A percentile compares a stretch with the other conserved stretches of the same genome.
Conservation (phyloP, 805 yeast species). For the Wickerhamomyces bovis region DNA sequence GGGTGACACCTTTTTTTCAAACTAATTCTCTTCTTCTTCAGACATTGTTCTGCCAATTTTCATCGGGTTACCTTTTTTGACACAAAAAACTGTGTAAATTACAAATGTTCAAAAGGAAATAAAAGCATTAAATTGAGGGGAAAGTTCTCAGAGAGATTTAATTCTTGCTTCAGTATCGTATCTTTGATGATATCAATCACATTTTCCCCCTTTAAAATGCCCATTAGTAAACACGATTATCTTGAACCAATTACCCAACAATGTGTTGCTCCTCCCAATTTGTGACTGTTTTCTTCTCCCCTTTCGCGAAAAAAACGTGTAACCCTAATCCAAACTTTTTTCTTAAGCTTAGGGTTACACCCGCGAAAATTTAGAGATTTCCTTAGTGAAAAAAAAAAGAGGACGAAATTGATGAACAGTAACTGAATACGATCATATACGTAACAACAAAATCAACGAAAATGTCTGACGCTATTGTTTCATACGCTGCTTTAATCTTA, state of each 20-base stretch:
- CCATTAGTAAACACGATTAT: no score
- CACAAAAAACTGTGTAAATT: not conserved
- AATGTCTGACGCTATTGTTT: conserved; percentile 93
- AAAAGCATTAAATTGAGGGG: no score
- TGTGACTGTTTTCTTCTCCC: not conserved
- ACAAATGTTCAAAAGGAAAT: no score
- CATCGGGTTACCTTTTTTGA: not conserved
- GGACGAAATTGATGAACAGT: not conserved
- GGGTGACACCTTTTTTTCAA: not conserved
- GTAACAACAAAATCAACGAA: conserved; percentile 12
- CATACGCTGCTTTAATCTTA: conserved; percentile 97
- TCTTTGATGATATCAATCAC: no score
- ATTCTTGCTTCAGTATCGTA: no score
- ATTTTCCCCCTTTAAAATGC: no score
- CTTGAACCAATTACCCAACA: no score
- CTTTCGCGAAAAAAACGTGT: not conserved
- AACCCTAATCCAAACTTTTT: not conserved
- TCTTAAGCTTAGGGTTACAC: not conserved
- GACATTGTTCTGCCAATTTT: not conserved
- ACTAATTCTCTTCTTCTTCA: not conserved
- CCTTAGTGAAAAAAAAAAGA: not conserved
- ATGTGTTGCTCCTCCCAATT: not conserved
- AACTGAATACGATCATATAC: not conserved
- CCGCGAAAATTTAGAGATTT: not conserved
- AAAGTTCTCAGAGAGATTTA: no score